Base-by-base conservation (phyloP, 129 eudicot genomes). In the Lactuca saligna region DNA sequence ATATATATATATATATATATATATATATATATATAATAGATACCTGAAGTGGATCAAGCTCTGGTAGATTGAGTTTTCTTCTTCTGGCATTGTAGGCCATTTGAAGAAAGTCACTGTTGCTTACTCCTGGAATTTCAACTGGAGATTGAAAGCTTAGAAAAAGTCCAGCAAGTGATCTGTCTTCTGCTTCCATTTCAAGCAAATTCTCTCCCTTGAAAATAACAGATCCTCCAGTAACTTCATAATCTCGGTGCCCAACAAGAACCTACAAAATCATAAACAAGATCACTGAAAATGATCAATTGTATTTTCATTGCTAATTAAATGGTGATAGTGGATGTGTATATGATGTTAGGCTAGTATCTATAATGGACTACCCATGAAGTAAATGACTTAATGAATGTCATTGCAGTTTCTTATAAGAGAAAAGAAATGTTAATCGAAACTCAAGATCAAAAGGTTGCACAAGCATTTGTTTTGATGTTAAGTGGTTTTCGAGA, bases 91-190 rank as follows among this genome's bases (percentile, higher is more conserved):
- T 94, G 69, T 85, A 94, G 8, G 99, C 99, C 99, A 94, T 94
- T 48, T 80, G 84, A 51, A 94, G 68, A 83, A 94, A 94, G 69
- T 94, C 96, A 68, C 82, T 84, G 72, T 94, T 94, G 82, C 96
- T 89, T 8, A 94, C 99, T 55, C 99, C 99, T 34, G 99, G 99
- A 63, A 94, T 94, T 78, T 83, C 99, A 75, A 89, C 88, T 14
- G 99, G 99, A 25, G 99, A 85, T 81, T 94, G 99, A 69, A 94
- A 94, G 78, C 96, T 94, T 91, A 94, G 72, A 56, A 94, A 94
- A 61, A 94, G 83, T 15, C 99, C 99, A 59, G 97, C 94, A 59
- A 85, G 80, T 70, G 99, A 84, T 81, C 99, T 83, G 77, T 94
- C 95, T 83, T 94, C 97, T 13, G 99, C 91, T 68, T 81, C 97